phyloP scores from a whole-genome alignment of 257 asterid species.

The Solanum piurae region DNA sequence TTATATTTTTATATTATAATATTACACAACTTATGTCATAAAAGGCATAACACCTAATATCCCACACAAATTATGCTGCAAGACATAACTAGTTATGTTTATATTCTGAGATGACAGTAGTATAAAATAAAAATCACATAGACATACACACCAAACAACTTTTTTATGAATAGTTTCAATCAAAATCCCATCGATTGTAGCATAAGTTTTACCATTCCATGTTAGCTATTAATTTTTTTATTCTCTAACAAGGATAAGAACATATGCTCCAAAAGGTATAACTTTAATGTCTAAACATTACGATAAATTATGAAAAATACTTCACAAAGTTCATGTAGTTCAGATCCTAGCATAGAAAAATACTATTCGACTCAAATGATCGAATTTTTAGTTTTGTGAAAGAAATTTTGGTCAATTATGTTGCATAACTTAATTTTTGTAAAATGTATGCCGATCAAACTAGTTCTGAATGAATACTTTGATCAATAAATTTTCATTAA shows the following conservation, averaged over 20 bases:
- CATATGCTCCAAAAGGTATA: background rate
- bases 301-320: background rate
- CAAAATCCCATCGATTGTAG: too few relatives aligned
- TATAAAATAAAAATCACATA: too few relatives aligned
- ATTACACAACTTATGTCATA: background rate
- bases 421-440: background rate
- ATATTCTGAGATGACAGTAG: background rate
- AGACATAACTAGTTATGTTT: background rate
- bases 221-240: background rate
- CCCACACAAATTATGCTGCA: background rate
- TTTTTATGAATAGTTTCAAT: too few relatives aligned
- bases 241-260: background rate
- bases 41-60: background rate
- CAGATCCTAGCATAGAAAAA: too few relatives aligned
- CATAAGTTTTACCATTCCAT: background rate
- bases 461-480: background rate
- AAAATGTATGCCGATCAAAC: too few relatives aligned
- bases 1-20: background rate
- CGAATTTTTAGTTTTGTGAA: too few relatives aligned
- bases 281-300: background rate
- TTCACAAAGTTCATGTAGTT: too few relatives aligned
- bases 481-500: background rate
- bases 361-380: too few relatives aligned
- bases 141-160: too few relatives aligned
- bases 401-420: too few relatives aligned